Evolutionary conservation across 345 rosid species (phyloP), one percentile per base, ranked within the genome.

Genomic region (Populus nigra): DNA sequence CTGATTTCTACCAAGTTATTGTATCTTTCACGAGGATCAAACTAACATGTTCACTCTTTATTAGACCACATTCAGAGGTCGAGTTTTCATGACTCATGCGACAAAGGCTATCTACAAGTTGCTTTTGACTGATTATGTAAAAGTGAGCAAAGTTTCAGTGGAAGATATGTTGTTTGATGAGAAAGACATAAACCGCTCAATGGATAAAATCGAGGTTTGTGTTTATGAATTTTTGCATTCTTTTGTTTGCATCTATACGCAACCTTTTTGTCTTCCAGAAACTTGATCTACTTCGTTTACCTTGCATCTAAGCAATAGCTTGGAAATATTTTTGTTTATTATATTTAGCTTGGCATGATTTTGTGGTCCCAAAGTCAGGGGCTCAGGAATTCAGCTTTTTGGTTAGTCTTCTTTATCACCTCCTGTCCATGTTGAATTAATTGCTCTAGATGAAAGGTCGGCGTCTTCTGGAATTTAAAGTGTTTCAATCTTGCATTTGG

Each of bases 31-130:
- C 43, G 43, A 18, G 31, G 5, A 38, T 75, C 71, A 71, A 65
- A 72, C 73, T 81, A 50, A 43, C 47, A 63, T 17, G 33, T 66
- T 77, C 0, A 53, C 66, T 83, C 71, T 68, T 62, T 49, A 10
- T 63, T 85, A 95, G 97, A 96, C 99, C 16, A 93, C 94, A 22
- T 96, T 96, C 75, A 93, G 83, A 76, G 99, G 98, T 3, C 74
- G 97, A 57, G 97, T 96, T 38, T 95, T 92, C 81, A 93, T 93
- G 99, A 96, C 99, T 43, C 96, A 96, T 88, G 98, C 98, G 7
- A 96, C 99, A 39, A 96, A 96, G 83, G 99, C 93, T 67, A 90
- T 96, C 65, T 96, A 93, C 86, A 93, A 89, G 88, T 77, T 96
- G 84, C 79, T 96, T 55, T 80, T 96, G 86, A 89, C 96, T 0